Base-by-base conservation (phyloP, 1,139 yeast genomes). In the Candida sp. region DNA sequence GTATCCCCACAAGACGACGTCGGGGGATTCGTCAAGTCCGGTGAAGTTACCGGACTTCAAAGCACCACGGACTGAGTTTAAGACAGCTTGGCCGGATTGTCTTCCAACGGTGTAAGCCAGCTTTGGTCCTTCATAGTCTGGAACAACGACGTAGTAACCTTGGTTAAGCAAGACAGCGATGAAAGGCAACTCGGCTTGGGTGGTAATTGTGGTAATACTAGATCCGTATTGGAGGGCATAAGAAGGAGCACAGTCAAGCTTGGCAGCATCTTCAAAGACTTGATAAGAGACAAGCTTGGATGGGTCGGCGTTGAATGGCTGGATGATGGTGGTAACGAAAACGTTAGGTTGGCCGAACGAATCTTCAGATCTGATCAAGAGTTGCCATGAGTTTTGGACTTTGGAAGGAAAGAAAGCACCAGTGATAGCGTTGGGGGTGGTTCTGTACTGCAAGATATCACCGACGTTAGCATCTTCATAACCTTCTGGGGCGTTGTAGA, bases 321-420 rank as follows among this genome's bases (percentile, higher is more conserved):
- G 66, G 27, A 70, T 61, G 9, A 72, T 50, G 3, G 77, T 69
- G 4, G 73, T 60, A n/a, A 67, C 73, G 44, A 70, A 59, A 3
- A 69, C 73, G 35, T 54, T 61, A 6, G 76, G 64, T 12, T 65
- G 57, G 25, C 72, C 75, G 25, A 54, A 52, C 7, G 68, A 52
- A 54, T 72, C 75, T 39, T 64, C 63, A 4, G 75, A 65, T 46
- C 75, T 61, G 1, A 70, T 70, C 47, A 72, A 53, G 46, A 69
- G 51, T 52, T 72, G 73, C 69, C 72, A 69, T 2, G 68, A 50
- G 31, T 61, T 60, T 31, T 65, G 50, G 12, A 58, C 51, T 5
- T 44, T 25, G 32, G 42, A 31, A 7, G 60, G 55, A 25, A 57
- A 34, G 31, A 51, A 53, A n/a, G 63, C 37, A 56, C 61, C 57